These are phyloP conservation scores for Neoboletus magnificus DNA, from an alignment of 768 basidiomycete genomes.

Conservation along the genomic window DNA sequence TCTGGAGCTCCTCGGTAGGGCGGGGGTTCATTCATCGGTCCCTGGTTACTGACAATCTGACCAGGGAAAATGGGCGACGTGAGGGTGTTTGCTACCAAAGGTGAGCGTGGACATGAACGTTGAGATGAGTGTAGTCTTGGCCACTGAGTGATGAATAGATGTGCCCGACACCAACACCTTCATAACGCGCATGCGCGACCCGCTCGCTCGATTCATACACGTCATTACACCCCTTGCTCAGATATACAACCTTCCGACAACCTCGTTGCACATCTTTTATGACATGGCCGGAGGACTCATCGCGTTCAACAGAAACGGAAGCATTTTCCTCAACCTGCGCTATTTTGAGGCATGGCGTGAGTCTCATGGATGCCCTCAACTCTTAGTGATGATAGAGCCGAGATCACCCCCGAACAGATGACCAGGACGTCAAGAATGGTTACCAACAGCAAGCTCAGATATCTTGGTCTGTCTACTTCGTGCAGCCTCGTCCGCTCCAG, in stretches of 20 bases:
- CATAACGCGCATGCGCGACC: conserved; percentile 50
- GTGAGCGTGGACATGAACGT: conserved; percentile 32
- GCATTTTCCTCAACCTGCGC: conserved; percentile 83
- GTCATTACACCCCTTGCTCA: conserved; percentile 61
- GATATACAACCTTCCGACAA: conserved; percentile 70
- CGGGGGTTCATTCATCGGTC: neutral
- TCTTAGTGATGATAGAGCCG: neutral
- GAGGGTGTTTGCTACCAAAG: conserved; percentile 62
- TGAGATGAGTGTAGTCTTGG: neutral
- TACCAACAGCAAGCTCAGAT: conserved; percentile 62
- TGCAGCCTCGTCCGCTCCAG: neutral
- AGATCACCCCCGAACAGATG: conserved; percentile 47
- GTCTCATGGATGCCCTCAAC: conserved; percentile 25
- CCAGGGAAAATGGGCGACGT: conserved; percentile 59
- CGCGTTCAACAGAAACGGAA: conserved; percentile 89
- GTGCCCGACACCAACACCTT: conserved; percentile 49
- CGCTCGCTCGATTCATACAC: conserved; percentile 68
- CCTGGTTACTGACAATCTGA: conserved; percentile 3
- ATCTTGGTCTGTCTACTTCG: conserved; percentile 56
- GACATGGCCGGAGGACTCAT: conserved; percentile 79
- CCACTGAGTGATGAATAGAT: conserved; percentile 40
- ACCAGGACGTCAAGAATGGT: conserved; percentile 57
- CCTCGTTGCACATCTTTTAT: conserved; percentile 83
- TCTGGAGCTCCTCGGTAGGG: conserved; percentile 58
- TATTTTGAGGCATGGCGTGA: conserved; percentile 87